These are phyloP conservation scores for Penicillium sp. DNA, from an alignment of 2,329 filamentous ascomycete species.

Conservation along the genomic window DNA sequence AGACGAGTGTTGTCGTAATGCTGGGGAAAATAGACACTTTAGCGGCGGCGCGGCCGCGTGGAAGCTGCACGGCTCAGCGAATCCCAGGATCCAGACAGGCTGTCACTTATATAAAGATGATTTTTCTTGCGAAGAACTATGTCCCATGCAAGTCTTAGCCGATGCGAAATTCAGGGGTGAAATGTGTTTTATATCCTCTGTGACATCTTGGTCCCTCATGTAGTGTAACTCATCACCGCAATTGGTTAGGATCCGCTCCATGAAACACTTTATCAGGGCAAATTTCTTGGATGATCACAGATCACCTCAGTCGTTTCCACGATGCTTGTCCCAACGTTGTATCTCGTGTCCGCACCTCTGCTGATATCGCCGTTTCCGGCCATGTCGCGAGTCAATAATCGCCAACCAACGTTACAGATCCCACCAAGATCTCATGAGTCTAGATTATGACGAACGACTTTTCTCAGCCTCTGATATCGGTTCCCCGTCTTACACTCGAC, in stretches of 20 bases:
- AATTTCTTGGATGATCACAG: constrained; percentile 7
- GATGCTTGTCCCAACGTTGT: constrained; percentile 5
- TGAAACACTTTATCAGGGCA: neutral
- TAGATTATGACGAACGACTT: constrained; percentile 10
- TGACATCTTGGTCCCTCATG: constrained; percentile 2
- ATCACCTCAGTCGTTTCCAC: neutral
- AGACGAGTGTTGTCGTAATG: constrained; percentile 9
- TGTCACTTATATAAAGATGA: neutral
- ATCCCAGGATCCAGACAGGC: neutral
- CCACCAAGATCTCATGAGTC: constrained; percentile 13
- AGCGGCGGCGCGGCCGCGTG: constrained; percentile 12
- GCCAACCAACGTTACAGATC: constrained; percentile 16
- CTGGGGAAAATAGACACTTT: neutral
- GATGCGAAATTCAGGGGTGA: constrained; percentile 8
- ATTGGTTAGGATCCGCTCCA: constrained; percentile 18
- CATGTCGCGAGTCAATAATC: neutral
- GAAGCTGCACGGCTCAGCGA: constrained; percentile 7
- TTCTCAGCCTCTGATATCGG: neutral
- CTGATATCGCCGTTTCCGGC: constrained; percentile 18
- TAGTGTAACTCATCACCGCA: constrained; percentile 18
- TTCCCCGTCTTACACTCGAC: neutral
- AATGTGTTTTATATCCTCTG: constrained; percentile 13
- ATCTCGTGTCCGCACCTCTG: constrained; percentile 4
- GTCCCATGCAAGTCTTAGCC: neutral
- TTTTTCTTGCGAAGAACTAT: neutral